These are phyloP conservation scores for Podila verticillata DNA, from an alignment of 192 early-diverging fungal species.

Conservation along the genomic window DNA sequence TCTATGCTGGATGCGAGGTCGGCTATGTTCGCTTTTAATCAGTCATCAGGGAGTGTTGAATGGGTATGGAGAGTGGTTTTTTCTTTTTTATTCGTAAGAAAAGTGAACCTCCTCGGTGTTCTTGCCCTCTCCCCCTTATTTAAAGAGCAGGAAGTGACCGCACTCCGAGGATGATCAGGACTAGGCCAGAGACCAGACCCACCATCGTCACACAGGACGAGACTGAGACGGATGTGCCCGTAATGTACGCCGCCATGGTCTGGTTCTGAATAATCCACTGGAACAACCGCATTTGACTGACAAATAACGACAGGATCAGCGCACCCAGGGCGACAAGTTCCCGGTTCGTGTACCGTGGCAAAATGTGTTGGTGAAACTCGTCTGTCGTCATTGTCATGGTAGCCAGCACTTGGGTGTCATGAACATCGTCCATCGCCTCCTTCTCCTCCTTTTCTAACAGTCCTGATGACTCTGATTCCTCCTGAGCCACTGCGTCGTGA, in stretches of 20 bases:
- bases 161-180: constrained; percentile 3
- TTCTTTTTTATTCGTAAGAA: no score
- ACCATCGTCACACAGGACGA: constrained; percentile 15
- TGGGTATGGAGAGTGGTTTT: no score
- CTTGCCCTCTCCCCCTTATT: no score
- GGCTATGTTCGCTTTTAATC: no score
- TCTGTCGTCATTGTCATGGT: neutral
- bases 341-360: neutral
- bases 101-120: no score
- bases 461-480: neutral
- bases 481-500: neutral
- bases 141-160: constrained; percentile 3
- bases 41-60: no score
- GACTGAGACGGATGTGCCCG: neutral
- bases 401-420: neutral
- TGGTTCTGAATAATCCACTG: constrained; percentile 24
- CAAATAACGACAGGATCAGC: constrained; percentile 13
- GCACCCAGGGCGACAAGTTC: neutral
- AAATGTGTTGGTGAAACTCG: neutral
- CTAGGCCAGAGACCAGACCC: constrained; percentile 5
- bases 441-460: neutral
- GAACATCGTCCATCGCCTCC: neutral
- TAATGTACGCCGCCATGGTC: neutral
- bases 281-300: constrained; percentile 31
- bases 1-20: no score